Base-by-base conservation (phyloP, 140 eudicot species). In the Oenanthe javanica region DNA sequence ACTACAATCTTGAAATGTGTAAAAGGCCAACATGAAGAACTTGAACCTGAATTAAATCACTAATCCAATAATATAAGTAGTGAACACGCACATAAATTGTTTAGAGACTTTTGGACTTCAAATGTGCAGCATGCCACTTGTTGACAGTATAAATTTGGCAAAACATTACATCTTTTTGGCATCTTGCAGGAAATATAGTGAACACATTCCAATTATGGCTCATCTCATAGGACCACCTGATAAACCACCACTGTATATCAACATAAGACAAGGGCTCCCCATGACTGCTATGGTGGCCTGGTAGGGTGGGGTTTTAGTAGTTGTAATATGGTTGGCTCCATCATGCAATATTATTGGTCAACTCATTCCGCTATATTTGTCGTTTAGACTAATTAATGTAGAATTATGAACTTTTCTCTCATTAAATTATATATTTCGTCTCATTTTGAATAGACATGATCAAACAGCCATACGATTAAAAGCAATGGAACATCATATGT, bases 141-240 rank as follows among this genome's bases (percentile, higher is more conserved):
- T 79, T 90, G 88, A 80, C 84, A 82, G 77, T 51, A 86, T 79
- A 82, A 85, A 66, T 57, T 11, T 81, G 82, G 79, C 82, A 86
- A 82, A 47, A 83, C 59, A 54, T 69, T 78, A 76, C 50, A 57
- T 45, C 40, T 73, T 54, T 82, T 83, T 90, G 91, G 81, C 89
- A 83, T 79, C 78, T 91, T 86, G 89, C 79, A 59, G 50, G 69
- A 63, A 18, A 54, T 43, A 52, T 55, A 64, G n/a, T 70, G 46
- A 25, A 13, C 78, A 14, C 74, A 75, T 49, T 77, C 54, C 15
- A 78, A 15, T 31, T n/a, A n/a, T 43, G 55, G 59, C 55, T 59
- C 12, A 0, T 10, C 81, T 43, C 51, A 9, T 8, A 42, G 72
- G 46, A 61, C 79, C 79, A 75, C 77, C 77, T 73, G 12, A 2